Conservation (phyloP, 805 yeast species). For the Saturnispora kantuleensis region DNA sequence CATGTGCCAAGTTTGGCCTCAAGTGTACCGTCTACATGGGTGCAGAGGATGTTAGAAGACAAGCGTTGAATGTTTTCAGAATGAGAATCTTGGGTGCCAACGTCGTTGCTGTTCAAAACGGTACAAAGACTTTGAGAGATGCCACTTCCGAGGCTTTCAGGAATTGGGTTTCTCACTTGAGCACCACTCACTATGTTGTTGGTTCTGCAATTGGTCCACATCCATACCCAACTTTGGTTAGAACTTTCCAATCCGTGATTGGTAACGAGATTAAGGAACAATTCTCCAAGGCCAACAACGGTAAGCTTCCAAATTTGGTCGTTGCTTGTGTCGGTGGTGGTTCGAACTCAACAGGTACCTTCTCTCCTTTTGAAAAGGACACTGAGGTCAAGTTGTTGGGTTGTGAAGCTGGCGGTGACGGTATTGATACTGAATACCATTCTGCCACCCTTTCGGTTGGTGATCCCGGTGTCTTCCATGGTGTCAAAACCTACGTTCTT, state of each 20-base stretch:
- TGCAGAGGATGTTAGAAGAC: conserved; percentile 97
- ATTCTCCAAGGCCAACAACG: conserved; percentile 67
- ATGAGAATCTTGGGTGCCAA: conserved; percentile 95
- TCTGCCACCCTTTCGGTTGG: conserved; percentile 96
- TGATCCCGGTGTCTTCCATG: conserved; percentile 95
- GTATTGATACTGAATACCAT: conserved; percentile 78
- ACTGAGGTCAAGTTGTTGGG: conserved; percentile 71
- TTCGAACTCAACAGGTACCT: conserved; percentile 92
- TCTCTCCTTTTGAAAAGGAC: conserved; percentile 87
- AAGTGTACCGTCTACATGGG: conserved; percentile 97
- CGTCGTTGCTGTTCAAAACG: conserved; percentile 87
- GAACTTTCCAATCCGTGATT: conserved; percentile 96
- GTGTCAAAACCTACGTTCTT: conserved; percentile 87
- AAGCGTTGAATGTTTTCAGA: conserved; percentile 95
- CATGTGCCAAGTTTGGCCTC: conserved; percentile 86
- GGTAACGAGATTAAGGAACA: conserved; percentile 93
- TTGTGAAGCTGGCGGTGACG: conserved; percentile 99
- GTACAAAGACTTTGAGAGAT: conserved; percentile 93
- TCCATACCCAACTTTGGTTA: conserved; percentile 95
- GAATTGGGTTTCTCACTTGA: conserved; percentile 83
- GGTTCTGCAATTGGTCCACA: conserved; percentile 99
- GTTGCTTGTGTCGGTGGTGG: conserved; percentile 99
- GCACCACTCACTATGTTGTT: conserved; percentile 85
- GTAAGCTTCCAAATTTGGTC: conserved; percentile 82
- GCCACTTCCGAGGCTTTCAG: conserved; percentile 97